Conservation (phyloP, 2,329 filamentous ascomycete genomes). For the Biscogniauxia mediterranea region DNA sequence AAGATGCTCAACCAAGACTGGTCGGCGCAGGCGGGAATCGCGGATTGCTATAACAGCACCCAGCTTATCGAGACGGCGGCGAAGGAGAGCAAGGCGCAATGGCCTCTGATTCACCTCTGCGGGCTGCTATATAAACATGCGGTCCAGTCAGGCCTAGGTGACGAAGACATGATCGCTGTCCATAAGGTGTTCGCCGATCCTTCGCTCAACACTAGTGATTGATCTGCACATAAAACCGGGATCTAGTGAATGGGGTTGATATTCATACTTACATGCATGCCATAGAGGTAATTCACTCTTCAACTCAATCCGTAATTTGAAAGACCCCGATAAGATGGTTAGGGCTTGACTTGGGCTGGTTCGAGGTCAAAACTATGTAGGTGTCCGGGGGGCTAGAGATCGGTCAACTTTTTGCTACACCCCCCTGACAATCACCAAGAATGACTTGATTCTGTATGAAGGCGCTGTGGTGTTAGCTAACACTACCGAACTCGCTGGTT, state of each 20-base stretch:
- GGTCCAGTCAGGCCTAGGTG: constrained; percentile 17
- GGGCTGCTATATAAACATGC: constrained; percentile 26
- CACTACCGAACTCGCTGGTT: too few species aligned
- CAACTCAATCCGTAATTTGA: neutral
- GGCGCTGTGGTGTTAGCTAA: too few species aligned
- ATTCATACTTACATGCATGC: neutral
- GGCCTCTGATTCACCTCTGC: constrained; percentile 25
- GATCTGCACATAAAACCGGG: neutral
- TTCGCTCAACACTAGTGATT: neutral
- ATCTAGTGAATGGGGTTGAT: neutral
- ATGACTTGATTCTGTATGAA: too few species aligned
- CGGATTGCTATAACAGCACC: constrained; percentile 33
- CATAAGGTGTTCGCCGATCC: constrained; percentile 11
- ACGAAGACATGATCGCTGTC: constrained; percentile 32
- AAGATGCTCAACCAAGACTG: constrained; percentile 33
- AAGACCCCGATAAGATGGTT: neutral
- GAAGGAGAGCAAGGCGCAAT: constrained; percentile 12
- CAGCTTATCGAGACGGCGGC: constrained; percentile 28
- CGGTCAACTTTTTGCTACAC: too few species aligned
- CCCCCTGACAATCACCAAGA: too few species aligned
- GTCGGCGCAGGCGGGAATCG: constrained; percentile 30
- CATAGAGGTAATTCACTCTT: neutral
- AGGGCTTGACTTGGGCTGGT: too few species aligned
- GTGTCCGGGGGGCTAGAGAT: too few species aligned
- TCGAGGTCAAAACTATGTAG: too few species aligned